These are phyloP conservation scores for Seminavis robusta DNA, from an alignment of 108 stramenopile species.

Conservation along the genomic window DNA sequence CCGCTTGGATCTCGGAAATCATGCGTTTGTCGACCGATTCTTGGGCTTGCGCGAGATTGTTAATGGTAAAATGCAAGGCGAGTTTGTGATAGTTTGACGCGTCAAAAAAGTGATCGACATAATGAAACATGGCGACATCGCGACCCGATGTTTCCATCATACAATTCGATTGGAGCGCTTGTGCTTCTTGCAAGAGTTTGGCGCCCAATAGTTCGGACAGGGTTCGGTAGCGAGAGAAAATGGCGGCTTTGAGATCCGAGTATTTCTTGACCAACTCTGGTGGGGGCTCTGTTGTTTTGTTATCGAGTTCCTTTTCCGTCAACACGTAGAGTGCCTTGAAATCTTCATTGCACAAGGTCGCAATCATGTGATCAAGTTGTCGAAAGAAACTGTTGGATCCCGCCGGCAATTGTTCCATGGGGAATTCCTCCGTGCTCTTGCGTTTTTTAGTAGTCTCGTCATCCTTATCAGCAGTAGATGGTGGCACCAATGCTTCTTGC, in stretches of 20 bases:
- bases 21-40: slow-evolving; percentile 75
- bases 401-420: slow-evolving; percentile 28
- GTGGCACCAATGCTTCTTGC: slow-evolving; percentile 56
- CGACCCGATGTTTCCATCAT: slow-evolving; percentile 83
- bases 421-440: not conserved
- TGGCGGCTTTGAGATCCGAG: slow-evolving; percentile 74
- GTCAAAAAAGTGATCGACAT: slow-evolving; percentile 76
- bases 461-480: slow-evolving; percentile 7
- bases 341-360: slow-evolving; percentile 75
- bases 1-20: slow-evolving; percentile 66
- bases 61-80: slow-evolving; percentile 76
- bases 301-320: slow-evolving; percentile 22
- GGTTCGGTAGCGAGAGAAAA: slow-evolving; percentile 83
- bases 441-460: not conserved
- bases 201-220: slow-evolving; percentile 77
- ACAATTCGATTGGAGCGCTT: slow-evolving; percentile 52
- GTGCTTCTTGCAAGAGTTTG: slow-evolving; percentile 58
- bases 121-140: slow-evolving; percentile 86
- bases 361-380: slow-evolving; percentile 88
- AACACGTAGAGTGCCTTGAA: slow-evolving; percentile 65
- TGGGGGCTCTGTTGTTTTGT: slow-evolving; percentile 20
- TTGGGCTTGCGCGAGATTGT: slow-evolving; percentile 71
- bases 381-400: slow-evolving; percentile 80
- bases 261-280: slow-evolving; percentile 54
- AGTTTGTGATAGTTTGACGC: slow-evolving; percentile 68